Conservation (phyloP, 139 green algal genomes). For the Auxenochlorella pyrenoidosa region DNA sequence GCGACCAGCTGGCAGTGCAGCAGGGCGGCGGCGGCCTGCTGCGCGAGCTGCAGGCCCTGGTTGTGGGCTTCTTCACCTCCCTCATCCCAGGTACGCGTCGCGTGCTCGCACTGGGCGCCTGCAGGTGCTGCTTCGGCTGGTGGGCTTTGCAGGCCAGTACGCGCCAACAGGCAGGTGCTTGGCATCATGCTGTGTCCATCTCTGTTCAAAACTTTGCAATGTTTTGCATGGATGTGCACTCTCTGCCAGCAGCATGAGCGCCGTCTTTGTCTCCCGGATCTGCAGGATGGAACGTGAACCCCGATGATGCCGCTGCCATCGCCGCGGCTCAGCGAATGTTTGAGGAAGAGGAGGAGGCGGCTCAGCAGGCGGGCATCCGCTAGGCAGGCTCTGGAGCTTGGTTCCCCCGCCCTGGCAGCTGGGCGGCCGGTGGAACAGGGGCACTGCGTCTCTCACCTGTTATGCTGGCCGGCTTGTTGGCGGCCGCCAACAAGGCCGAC, state of each 20-base stretch:
- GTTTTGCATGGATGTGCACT: no score
- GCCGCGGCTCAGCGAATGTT: slow-evolving; percentile 53
- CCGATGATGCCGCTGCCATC: slow-evolving; percentile 68
- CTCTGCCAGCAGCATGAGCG: no score
- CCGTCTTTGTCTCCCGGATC: background rate
- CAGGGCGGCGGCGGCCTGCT: slow-evolving; percentile 52
- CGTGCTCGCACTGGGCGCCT: background rate
- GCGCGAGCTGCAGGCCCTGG: slow-evolving; percentile 72
- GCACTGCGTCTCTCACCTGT: no score
- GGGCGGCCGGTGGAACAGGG: background rate
- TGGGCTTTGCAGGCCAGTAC: background rate
- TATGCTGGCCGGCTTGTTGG: no score
- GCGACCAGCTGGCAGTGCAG: slow-evolving; percentile 3
- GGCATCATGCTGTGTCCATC: no score
- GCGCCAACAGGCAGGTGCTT: background rate
- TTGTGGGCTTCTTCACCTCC: slow-evolving; percentile 85
- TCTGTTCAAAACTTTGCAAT: no score
- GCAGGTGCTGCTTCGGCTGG: no score
- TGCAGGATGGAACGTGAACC: slow-evolving; percentile 75
- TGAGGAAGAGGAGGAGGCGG: slow-evolving; percentile 53
- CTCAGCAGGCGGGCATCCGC: slow-evolving; percentile 7
- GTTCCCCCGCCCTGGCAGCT: background rate
- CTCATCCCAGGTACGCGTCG: slow-evolving; percentile 70
- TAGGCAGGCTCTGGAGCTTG: background rate
- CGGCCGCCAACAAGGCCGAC: no score